Conservation (phyloP, 1,139 yeast species). For the Meyerozyma sp. region DNA sequence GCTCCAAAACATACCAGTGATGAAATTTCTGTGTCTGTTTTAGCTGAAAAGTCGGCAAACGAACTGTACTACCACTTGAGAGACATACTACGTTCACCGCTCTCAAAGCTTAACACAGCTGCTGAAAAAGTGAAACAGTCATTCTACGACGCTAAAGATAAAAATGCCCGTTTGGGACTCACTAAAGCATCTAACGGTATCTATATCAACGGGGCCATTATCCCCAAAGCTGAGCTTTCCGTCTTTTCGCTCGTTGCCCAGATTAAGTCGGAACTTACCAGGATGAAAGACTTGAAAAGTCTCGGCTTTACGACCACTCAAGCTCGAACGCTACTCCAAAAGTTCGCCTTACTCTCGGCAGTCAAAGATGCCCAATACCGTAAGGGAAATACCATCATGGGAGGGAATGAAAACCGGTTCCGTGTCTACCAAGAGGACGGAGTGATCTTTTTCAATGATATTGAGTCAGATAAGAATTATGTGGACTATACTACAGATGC, state of each 20-base stretch:
- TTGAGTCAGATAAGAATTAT: constrained; percentile 61
- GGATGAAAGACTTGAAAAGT: constrained; percentile 21
- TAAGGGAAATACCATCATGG: constrained; percentile 32
- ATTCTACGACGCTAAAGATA: not conserved
- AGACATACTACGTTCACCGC: not conserved
- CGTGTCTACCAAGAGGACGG: constrained; percentile 31
- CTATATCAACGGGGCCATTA: constrained; percentile 58
- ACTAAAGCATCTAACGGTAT: constrained; percentile 44
- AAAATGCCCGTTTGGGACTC: constrained; percentile 18
- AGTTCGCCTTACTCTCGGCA: constrained; percentile 41
- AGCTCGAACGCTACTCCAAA: constrained; percentile 34
- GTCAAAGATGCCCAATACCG: constrained; percentile 28
- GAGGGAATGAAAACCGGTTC: constrained; percentile 34
- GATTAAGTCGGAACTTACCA: constrained; percentile 29
- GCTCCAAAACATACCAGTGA: not conserved
- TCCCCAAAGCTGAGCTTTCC: constrained; percentile 40
- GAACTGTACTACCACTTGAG: not conserved
- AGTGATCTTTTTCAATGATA: constrained; percentile 71
- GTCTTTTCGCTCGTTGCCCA: constrained; percentile 32
- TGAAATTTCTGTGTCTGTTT: not conserved
- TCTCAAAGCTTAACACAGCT: not conserved
- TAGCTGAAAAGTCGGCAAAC: not conserved
- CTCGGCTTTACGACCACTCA: constrained; percentile 33
- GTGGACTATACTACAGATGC: constrained; percentile 39
- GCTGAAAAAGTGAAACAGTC: not conserved